phyloP scores from a whole-genome alignment of 371 early-diverging fungal species.

The Rhizomucor pusillus region DNA sequence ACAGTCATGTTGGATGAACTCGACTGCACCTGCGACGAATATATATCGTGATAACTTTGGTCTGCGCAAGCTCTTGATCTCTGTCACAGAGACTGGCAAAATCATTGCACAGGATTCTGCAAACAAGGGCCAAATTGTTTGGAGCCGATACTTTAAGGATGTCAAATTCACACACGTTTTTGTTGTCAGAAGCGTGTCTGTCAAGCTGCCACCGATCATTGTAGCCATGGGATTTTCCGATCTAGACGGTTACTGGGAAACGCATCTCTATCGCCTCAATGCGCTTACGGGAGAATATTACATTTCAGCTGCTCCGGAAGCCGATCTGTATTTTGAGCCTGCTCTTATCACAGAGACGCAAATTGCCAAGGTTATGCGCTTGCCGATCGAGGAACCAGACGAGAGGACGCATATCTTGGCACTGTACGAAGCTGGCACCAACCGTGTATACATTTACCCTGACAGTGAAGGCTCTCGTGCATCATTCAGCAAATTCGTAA shows the following conservation, averaged over 20 bases:
- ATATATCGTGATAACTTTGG: conserved; percentile 80
- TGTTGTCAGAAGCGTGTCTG: conserved; percentile 61
- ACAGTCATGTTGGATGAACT: conserved; percentile 30
- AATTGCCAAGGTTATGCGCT: conserved; percentile 51
- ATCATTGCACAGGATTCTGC: conserved; percentile 81
- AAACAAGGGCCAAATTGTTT: conserved; percentile 68
- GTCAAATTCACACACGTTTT: conserved; percentile 53
- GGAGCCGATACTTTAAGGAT: conserved; percentile 57
- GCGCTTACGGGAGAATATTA: conserved; percentile 72
- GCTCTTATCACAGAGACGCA: conserved; percentile 45
- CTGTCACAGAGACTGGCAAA: conserved; percentile 75
- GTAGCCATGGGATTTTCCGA: conserved; percentile 54
- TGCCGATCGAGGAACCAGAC: conserved; percentile 69
- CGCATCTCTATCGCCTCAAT: conserved; percentile 61
- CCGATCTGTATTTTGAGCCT: conserved; percentile 49
- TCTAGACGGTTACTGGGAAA: conserved; percentile 37
- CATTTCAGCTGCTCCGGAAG: conserved; percentile 27
- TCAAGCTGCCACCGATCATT: conserved; percentile 75
- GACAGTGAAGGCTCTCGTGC: conserved; percentile 46
- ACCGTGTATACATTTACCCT: conserved; percentile 61
- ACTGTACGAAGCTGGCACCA: conserved; percentile 58
- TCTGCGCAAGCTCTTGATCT: conserved; percentile 79
- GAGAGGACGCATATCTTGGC: conserved; percentile 63
- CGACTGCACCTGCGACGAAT: conserved; percentile 8
- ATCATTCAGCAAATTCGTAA: conserved; percentile 46